Evolutionary conservation across 2,329 filamentous ascomycete species (phyloP).

Genomic region (Aureobasidium namibiae): DNA sequence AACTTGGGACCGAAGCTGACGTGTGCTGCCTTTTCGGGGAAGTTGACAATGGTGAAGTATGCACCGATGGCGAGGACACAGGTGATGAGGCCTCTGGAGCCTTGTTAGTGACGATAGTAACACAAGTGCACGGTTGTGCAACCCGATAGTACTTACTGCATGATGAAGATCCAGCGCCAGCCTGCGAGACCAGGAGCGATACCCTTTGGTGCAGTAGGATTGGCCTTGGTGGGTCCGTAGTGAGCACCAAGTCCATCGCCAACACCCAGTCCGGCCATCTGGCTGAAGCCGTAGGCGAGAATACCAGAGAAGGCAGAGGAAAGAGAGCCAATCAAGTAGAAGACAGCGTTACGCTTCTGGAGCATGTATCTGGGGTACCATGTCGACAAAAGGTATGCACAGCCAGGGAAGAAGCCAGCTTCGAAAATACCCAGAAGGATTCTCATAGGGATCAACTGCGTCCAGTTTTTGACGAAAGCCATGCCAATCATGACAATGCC

Average conservation of each 20-base stretch:
- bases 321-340: conserved; percentile 43
- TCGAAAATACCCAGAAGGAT: conserved; percentile 57
- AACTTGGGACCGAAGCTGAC: conserved; percentile 30
- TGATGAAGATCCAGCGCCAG: conserved; percentile 37
- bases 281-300: conserved; percentile 27
- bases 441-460: conserved; percentile 46
- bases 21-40: conserved; percentile 28
- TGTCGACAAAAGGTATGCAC: conserved; percentile 49
- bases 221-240: conserved; percentile 23
- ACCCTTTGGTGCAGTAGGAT: conserved; percentile 19
- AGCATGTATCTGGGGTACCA: conserved; percentile 28
- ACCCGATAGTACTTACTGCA: conserved; percentile 27
- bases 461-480: conserved; percentile 51
- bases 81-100: conserved; percentile 28
- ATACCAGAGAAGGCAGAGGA: conserved; percentile 42
- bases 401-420: conserved; percentile 55
- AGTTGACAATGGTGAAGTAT: conserved; percentile 38
- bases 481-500: conserved; percentile 53
- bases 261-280: conserved; percentile 40
- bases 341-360: conserved; percentile 35
- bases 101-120: too few species aligned
- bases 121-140: too few species aligned
- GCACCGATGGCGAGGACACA: conserved; percentile 31
- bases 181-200: conserved; percentile 32
- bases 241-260: conserved; percentile 25